Conservation (phyloP, 2,329 filamentous ascomycete genomes). For the Calonectria fujianensis region DNA sequence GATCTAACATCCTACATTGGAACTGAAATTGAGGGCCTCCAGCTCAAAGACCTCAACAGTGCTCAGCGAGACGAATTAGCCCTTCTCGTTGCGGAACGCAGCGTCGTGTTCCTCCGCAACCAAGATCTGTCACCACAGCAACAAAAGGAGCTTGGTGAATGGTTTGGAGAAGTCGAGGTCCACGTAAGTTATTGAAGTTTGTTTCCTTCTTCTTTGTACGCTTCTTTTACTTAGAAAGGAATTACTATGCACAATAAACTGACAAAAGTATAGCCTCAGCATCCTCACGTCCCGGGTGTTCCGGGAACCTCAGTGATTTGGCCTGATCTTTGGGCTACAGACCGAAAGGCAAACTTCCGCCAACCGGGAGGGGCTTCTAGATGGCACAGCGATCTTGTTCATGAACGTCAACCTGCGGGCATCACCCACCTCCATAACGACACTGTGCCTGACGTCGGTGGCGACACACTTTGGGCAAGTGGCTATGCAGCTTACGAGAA, state of each 20-base stretch:
- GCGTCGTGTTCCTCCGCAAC: slow-evolving; percentile 80
- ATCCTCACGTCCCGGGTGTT: slow-evolving; percentile 80
- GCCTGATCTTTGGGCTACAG: slow-evolving; percentile 80
- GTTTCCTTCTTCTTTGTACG: not conserved
- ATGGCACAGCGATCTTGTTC: slow-evolving; percentile 83
- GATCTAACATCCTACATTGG: slow-evolving; percentile 78
- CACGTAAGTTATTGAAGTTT: slow-evolving; percentile 70
- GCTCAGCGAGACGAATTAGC: slow-evolving; percentile 78
- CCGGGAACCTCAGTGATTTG: slow-evolving; percentile 80
- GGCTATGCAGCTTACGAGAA: slow-evolving; percentile 85
- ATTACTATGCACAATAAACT: not conserved
- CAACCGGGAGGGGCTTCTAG: slow-evolving; percentile 79
- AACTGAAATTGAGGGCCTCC: slow-evolving; percentile 78
- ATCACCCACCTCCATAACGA: slow-evolving; percentile 83
- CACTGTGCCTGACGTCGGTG: slow-evolving; percentile 78
- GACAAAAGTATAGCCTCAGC: slow-evolving; percentile 74
- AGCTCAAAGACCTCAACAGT: slow-evolving; percentile 76
- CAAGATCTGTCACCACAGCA: slow-evolving; percentile 78
- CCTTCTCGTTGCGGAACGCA: slow-evolving; percentile 77
- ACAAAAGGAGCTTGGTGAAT: slow-evolving; percentile 77
- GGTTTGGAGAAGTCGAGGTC: slow-evolving; percentile 79
- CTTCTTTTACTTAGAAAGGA: not conserved
- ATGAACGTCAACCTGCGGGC: slow-evolving; percentile 82
- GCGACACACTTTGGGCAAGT: slow-evolving; percentile 83
- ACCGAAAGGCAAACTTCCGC: slow-evolving; percentile 77